Evolutionary conservation across 2,329 filamentous ascomycete genomes (phyloP), one percentile per base, ranked within the genome.

Genomic region (Stagonosporopsis chrysanthemi): DNA sequence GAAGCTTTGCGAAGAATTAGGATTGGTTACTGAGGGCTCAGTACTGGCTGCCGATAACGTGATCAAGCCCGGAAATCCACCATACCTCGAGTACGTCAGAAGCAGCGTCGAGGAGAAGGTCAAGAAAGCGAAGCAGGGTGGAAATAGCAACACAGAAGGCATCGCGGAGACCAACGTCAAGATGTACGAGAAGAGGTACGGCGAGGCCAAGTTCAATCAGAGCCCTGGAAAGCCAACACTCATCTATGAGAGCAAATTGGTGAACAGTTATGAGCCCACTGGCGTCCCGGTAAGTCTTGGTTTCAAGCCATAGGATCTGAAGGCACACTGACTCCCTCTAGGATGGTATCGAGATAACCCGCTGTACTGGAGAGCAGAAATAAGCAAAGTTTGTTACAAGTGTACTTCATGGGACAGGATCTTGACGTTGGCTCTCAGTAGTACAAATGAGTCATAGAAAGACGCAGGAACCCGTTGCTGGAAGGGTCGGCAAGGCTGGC

Each of bases 1-100:
- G 59, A 92, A 92, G 77, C 82, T 92, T 0, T 91, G 88, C 70
- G 91, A 95, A 77, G 82, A 89, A 36, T 78, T 93, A 5, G 83
- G 82, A 0, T 72, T 94, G 33, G 80, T 95, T 3, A 80, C 79
- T 0, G 80, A 83, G 0, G 90, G 90, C 0, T 84, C 83, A 0
- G 82, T 90, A 0, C 76, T 90, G 19, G 87, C 84, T 0, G 89
- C 88, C 1, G 88, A 91, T 69, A 91, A 91, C 68, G 84, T 90
- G 49, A 85, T 91, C 67, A 86, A 85, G 68, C 88, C 88, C 1
- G 89, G 88, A 1, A 90, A 90, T 64, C 88, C 88, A 4, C 84
- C 84, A 1, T 91, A 91, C 67, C 75, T 90, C 43, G 84, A 87
- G 64, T 92, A 91, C 63, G 88, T 92, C 42, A 80, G 88, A 52